A percentile compares a stretch with the other conserved stretches of the same genome.
Evolutionary conservation across 2,329 filamentous ascomycete species (phyloP).

Genomic region (Myotisia sp.): DNA sequence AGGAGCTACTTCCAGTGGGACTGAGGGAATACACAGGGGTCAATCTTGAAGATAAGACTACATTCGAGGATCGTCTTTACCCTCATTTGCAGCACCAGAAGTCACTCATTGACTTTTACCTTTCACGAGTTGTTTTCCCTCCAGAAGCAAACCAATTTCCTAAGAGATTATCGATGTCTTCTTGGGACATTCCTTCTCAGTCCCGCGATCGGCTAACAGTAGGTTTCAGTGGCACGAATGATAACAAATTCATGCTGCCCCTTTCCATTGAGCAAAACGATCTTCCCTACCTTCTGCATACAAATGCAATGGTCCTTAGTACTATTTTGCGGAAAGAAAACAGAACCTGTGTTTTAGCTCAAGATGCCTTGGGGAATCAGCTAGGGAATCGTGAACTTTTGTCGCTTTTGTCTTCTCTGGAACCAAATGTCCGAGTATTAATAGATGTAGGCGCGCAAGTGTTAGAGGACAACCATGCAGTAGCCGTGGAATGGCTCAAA

Average conservation of each 20-base stretch:
- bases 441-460: constrained; percentile 53
- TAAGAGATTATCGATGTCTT: constrained; percentile 49
- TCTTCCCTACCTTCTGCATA: constrained; percentile 41
- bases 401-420: constrained; percentile 32
- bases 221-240: constrained; percentile 60
- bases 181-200: constrained; percentile 51
- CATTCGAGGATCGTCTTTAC: constrained; percentile 41
- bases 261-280: constrained; percentile 49
- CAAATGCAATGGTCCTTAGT: constrained; percentile 48
- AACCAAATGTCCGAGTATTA: constrained; percentile 36
- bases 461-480: constrained; percentile 41
- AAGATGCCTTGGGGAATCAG: constrained; percentile 20
- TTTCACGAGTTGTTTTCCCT: constrained; percentile 53
- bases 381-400: constrained; percentile 32
- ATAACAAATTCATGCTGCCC: constrained; percentile 46
- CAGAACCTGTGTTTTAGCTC: constrained; percentile 35
- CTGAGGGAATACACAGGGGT: constrained; percentile 42
- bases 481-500: constrained; percentile 40
- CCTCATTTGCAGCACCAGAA: constrained; percentile 35
- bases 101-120: constrained; percentile 43
- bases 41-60: constrained; percentile 43
- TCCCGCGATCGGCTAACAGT: constrained; percentile 36
- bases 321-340: constrained; percentile 44
- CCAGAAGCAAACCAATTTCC: constrained; percentile 50
- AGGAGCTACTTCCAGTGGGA: constrained; percentile 30